Percentiles rank a stretch among this genome's conserved stretches.
Conservation (phyloP, 2,329 filamentous ascomycete genomes). For the Verticillium nonalfalfae region DNA sequence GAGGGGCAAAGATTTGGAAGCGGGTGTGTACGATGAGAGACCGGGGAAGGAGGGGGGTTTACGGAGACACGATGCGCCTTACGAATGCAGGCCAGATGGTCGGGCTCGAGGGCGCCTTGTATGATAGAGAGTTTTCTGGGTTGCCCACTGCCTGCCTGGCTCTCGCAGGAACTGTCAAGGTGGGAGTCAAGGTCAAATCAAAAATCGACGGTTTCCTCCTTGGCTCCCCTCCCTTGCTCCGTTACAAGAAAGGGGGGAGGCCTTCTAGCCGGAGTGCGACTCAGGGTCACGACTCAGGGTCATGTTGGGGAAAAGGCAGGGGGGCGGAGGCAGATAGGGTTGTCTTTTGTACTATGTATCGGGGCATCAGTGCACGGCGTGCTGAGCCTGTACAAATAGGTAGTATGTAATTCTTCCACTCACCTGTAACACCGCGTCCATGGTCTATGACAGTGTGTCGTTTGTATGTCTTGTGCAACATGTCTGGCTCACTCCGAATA, state of each 20-base stretch:
- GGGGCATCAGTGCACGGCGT: neutral
- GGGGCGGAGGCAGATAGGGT: neutral
- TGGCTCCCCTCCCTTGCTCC: neutral
- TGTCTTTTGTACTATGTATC: neutral
- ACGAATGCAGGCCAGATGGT: neutral
- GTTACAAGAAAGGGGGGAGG: neutral
- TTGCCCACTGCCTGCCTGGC: neutral
- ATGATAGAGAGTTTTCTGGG: neutral
- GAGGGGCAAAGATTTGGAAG: neutral
- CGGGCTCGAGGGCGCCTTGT: neutral
- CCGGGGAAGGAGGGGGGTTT: too few relatives aligned
- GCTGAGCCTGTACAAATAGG: neutral
- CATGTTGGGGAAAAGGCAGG: neutral
- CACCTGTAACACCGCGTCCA: neutral
- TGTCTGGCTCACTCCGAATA: too few relatives aligned
- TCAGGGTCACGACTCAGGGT: neutral
- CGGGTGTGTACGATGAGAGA: too few relatives aligned
- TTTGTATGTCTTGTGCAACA: neutral
- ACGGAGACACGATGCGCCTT: neutral
- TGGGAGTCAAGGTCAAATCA: neutral
- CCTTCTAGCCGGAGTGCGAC: neutral
- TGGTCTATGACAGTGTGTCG: neutral
- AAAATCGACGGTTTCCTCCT: neutral
- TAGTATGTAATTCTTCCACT: constrained; percentile 4
- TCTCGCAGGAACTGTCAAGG: neutral